A percentile compares a stretch with the other conserved stretches of the same genome.
These are phyloP conservation scores for Cryphonectria carpinicola DNA, from an alignment of 2,329 filamentous ascomycete species.

Conservation along the genomic window DNA sequence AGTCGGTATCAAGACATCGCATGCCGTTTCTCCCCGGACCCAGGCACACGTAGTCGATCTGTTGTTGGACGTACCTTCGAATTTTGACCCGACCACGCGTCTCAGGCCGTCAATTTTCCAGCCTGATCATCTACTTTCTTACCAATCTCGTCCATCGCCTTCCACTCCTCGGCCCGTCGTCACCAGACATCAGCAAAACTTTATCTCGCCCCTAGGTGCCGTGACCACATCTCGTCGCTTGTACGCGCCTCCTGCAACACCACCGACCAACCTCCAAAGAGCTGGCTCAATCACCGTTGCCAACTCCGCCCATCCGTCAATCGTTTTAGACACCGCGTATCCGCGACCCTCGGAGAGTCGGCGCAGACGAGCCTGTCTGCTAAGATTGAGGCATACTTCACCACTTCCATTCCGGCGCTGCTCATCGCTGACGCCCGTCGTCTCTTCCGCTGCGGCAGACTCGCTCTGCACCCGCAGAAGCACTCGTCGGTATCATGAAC, in stretches of 20 bases:
- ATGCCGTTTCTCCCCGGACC: not conserved
- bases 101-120: not conserved
- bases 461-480: slow-evolving; percentile 41
- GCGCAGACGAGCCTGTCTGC: slow-evolving; percentile 14
- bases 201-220: not conserved
- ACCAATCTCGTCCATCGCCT: not conserved
- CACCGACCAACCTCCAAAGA: slow-evolving; percentile 21
- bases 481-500: slow-evolving; percentile 53
- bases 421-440: slow-evolving; percentile 19
- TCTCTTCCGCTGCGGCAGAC: slow-evolving; percentile 39
- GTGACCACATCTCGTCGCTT: not conserved
- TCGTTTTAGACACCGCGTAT: slow-evolving; percentile 19
- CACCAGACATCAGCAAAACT: not conserved
- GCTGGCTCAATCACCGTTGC: slow-evolving; percentile 27
- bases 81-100: not conserved
- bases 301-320: slow-evolving; percentile 20
- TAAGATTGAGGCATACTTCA: slow-evolving; percentile 12
- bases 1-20: not conserved
- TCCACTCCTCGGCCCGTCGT: not conserved
- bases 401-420: slow-evolving; percentile 9
- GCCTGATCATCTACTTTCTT: not conserved
- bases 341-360: slow-evolving; percentile 15
- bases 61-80: not conserved
- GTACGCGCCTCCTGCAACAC: slow-evolving; percentile 4
- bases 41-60: not conserved